phyloP scores from a whole-genome alignment of 2,329 filamentous ascomycete species.

The Epichloe glyceriae region DNA sequence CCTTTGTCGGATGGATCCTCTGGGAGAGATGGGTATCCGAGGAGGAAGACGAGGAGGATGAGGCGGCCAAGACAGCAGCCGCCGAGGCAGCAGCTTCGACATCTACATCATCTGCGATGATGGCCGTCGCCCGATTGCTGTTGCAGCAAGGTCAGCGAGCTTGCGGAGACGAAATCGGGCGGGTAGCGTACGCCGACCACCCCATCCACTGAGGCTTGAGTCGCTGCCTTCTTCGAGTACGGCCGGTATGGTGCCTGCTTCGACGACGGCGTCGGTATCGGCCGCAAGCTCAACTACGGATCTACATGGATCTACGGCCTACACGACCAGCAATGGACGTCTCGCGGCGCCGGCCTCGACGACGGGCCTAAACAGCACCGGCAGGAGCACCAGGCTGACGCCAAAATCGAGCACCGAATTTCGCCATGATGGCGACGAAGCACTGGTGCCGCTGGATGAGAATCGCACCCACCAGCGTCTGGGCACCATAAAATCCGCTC shows the following conservation, averaged over 20 bases:
- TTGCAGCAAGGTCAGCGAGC: slow-evolving; percentile 17
- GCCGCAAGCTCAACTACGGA: slow-evolving; percentile 36
- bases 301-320: slow-evolving; percentile 13
- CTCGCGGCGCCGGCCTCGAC: slow-evolving; percentile 36
- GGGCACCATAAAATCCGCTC: slow-evolving; percentile 78
- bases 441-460: slow-evolving; percentile 20
- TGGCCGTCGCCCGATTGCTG: neutral
- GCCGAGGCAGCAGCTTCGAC: slow-evolving; percentile 7
- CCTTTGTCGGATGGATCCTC: slow-evolving; percentile 75
- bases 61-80: slow-evolving; percentile 22
- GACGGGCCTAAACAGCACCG: slow-evolving; percentile 26
- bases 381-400: slow-evolving; percentile 8
- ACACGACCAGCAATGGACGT: slow-evolving; percentile 21
- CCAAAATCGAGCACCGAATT: slow-evolving; percentile 19
- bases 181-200: slow-evolving; percentile 24
- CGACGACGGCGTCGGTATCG: slow-evolving; percentile 14
- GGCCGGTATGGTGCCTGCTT: slow-evolving; percentile 10
- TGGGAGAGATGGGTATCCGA: slow-evolving; percentile 86
- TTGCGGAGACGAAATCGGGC: slow-evolving; percentile 22
- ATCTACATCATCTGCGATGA: neutral
- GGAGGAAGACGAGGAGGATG: slow-evolving; percentile 40
- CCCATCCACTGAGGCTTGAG: slow-evolving; percentile 16
- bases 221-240: slow-evolving; percentile 13
- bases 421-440: slow-evolving; percentile 10
- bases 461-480: slow-evolving; percentile 41